A percentile compares a stretch with the other conserved stretches of the same genome.
phyloP scores from a whole-genome alignment of 176 grass and related monocot species.

The Lolium perenne region DNA sequence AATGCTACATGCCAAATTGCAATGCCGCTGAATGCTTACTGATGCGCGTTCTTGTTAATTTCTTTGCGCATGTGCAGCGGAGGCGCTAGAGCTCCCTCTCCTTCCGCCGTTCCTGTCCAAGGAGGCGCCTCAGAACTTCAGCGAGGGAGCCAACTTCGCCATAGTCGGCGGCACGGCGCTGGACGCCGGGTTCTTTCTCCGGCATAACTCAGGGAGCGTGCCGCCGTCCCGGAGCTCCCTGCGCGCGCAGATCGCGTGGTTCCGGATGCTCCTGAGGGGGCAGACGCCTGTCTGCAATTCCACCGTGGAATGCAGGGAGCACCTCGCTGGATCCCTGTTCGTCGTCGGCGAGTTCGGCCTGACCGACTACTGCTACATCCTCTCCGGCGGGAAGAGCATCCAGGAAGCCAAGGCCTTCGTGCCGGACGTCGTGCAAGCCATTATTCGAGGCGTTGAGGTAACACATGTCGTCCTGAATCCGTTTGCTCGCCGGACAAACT shows the following conservation, averaged over 20 bases:
- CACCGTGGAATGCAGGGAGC: constrained; percentile 17
- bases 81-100: constrained; percentile 56
- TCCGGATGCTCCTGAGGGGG: constrained; percentile 22
- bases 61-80: constrained; percentile 38
- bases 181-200: constrained; percentile 55
- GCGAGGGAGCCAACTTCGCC: constrained; percentile 66
- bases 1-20: not conserved
- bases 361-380: constrained; percentile 56
- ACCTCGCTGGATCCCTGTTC: constrained; percentile 55
- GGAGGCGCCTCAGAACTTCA: constrained; percentile 15
- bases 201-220: constrained; percentile 45
- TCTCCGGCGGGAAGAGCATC: constrained; percentile 48
- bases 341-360: constrained; percentile 69
- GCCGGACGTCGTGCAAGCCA: constrained; percentile 51
- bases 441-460: constrained; percentile 58
- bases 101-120: constrained; percentile 51
- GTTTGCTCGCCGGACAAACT: no score
- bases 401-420: constrained; percentile 48
- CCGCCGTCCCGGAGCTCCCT: constrained; percentile 64
- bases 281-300: constrained; percentile 34
- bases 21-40: not conserved
- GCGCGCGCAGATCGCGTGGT: constrained; percentile 63
- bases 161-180: constrained; percentile 64
- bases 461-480: not conserved
- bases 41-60: not conserved